These are phyloP conservation scores for Toxicodendron radicans DNA, from an alignment of 345 rosid genomes.

Conservation along the genomic window DNA sequence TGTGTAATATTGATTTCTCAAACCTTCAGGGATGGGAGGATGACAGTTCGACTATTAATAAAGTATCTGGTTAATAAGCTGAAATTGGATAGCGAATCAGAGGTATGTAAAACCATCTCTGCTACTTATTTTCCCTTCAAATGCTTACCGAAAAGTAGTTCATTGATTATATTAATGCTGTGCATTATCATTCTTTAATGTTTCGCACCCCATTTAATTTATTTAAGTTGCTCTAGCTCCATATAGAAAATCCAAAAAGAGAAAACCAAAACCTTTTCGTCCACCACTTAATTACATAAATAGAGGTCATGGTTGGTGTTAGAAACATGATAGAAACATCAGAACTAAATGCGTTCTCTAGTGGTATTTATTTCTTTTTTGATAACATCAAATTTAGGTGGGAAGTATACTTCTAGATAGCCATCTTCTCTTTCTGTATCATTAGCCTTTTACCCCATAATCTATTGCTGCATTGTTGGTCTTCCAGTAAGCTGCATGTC, in stretches of 20 bases:
- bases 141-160: conserved; percentile 2
- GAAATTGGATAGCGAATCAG: conserved; percentile 80
- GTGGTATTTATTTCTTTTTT: conserved; percentile 21
- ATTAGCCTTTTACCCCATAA: conserved; percentile 25
- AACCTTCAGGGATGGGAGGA: conserved; percentile 73
- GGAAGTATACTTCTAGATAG: conserved; percentile 44
- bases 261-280: conserved; percentile 19
- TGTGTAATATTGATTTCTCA: background rate
- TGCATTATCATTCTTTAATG: conserved; percentile 18
- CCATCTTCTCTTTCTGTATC: conserved; percentile 32
- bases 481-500: conserved; percentile 20
- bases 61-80: conserved; percentile 95
- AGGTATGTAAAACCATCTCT: conserved; percentile 57
- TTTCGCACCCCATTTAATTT: conserved; percentile 4
- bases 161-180: background rate
- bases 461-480: conserved; percentile 21
- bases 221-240: background rate
- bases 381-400: conserved; percentile 46
- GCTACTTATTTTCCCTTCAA: conserved; percentile 18
- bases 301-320: conserved; percentile 39
- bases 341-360: conserved; percentile 43
- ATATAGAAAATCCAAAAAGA: conserved; percentile 17
- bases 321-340: conserved; percentile 56
- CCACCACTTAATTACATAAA: conserved; percentile 14
- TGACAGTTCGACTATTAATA: conserved; percentile 84